Evolutionary conservation across 2,329 filamentous ascomycete species (phyloP).

Genomic region (Cladosporium velox): DNA sequence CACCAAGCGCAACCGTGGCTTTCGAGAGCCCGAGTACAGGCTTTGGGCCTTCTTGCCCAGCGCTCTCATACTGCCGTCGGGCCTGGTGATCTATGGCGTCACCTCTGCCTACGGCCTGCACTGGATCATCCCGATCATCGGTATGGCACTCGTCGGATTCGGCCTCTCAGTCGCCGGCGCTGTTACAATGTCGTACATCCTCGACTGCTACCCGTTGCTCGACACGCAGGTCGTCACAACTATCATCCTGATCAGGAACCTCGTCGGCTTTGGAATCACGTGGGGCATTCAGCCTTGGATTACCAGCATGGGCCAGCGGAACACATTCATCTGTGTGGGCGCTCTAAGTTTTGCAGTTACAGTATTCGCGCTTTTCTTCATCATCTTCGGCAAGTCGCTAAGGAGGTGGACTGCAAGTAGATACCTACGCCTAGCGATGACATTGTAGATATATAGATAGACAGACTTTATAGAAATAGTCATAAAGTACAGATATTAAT

Average conservation of each 20-base stretch:
- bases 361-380: slow-evolving; percentile 34
- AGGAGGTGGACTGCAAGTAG: slow-evolving; percentile 19
- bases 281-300: slow-evolving; percentile 55
- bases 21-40: slow-evolving; percentile 45
- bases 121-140: slow-evolving; percentile 49
- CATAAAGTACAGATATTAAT: background rate
- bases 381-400: slow-evolving; percentile 25
- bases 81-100: slow-evolving; percentile 50
- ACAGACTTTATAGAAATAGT: background rate
- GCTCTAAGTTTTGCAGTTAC: slow-evolving; percentile 48
- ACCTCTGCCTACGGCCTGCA: slow-evolving; percentile 50
- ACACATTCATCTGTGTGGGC: slow-evolving; percentile 46
- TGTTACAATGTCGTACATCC: slow-evolving; percentile 45
- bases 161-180: slow-evolving; percentile 54
- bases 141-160: slow-evolving; percentile 46
- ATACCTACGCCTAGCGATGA: slow-evolving; percentile 18
- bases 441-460: background rate
- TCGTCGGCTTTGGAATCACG: slow-evolving; percentile 49
- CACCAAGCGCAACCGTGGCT: slow-evolving; percentile 42
- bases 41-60: slow-evolving; percentile 44
- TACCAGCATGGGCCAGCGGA: slow-evolving; percentile 44
- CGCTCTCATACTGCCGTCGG: slow-evolving; percentile 46
- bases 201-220: slow-evolving; percentile 50
- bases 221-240: slow-evolving; percentile 49
- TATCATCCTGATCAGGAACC: slow-evolving; percentile 51